These are phyloP conservation scores for Usnea hakonensis DNA, from an alignment of 495 filamentous ascomycete species.

Conservation along the genomic window DNA sequence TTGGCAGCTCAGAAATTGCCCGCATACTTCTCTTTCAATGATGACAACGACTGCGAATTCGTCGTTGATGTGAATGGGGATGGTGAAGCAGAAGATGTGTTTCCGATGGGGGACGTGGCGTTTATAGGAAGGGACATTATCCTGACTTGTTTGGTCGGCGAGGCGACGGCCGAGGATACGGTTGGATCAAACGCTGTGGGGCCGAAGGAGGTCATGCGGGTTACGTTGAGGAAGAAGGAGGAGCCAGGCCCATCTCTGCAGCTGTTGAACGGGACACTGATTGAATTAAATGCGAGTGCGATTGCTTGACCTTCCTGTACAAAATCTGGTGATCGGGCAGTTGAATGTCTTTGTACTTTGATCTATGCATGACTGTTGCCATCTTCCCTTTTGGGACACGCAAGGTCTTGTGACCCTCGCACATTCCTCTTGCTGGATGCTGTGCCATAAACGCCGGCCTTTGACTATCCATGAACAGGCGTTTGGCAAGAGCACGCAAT, in stretches of 20 bases:
- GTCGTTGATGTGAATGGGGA: neutral
- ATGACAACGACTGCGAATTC: neutral
- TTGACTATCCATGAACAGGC: no score
- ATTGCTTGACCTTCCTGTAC: no score
- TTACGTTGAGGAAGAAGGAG: neutral
- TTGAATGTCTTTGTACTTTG: no score
- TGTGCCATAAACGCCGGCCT: no score
- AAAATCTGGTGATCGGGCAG: no score
- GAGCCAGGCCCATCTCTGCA: neutral
- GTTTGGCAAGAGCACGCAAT: no score
- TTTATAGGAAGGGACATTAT: neutral
- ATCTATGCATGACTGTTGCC: no score
- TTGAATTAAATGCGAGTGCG: neutral
- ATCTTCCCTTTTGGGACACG: no score
- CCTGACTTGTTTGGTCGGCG: neutral
- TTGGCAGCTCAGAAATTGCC: neutral
- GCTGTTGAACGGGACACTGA: neutral
- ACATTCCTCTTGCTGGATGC: no score
- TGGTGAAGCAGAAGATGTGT: neutral
- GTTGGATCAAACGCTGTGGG: neutral
- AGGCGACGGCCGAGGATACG: neutral
- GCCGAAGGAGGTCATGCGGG: neutral
- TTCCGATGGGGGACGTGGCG: neutral
- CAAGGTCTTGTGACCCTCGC: no score
- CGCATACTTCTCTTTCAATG: neutral